A percentile compares a stretch with the other conserved stretches of the same genome.
phyloP scores from a whole-genome alignment of 2,329 filamentous ascomycete species.

The Dothideomycetes sp. region DNA sequence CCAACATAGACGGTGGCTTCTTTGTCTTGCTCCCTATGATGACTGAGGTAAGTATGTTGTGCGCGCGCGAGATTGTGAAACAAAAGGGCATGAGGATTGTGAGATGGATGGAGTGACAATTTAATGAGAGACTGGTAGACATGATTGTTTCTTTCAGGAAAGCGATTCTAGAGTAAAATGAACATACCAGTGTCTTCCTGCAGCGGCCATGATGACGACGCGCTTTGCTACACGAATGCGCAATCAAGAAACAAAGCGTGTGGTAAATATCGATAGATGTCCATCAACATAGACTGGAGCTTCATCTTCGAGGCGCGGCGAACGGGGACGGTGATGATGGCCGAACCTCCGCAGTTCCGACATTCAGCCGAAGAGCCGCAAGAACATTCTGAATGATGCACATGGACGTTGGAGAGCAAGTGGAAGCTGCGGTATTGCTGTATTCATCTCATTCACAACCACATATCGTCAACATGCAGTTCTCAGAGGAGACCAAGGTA shows the following conservation, averaged over 20 bases:
- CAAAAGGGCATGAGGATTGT: not conserved
- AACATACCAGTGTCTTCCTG: slow-evolving; percentile 60
- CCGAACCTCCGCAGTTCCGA: not conserved
- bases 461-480: slow-evolving; percentile 38
- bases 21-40: slow-evolving; percentile 88
- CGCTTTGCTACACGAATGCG: not conserved
- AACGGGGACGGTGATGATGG: not conserved
- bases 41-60: slow-evolving; percentile 1
- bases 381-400: not conserved
- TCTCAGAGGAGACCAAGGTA: slow-evolving; percentile 98
- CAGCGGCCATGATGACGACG: slow-evolving; percentile 49
- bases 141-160: no score
- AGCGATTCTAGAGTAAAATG: no score
- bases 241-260: not conserved
- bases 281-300: no score
- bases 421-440: not conserved
- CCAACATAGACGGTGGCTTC: slow-evolving; percentile 97
- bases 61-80: not conserved
- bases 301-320: no score
- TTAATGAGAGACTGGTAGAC: no score
- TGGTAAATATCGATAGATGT: no score
- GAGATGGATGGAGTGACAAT: not conserved
- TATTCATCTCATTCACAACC: not conserved
- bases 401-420: not conserved
- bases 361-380: not conserved